These are phyloP conservation scores for Suhomyces yuchorum DNA, from an alignment of 1,139 yeast species.

Conservation along the genomic window DNA sequence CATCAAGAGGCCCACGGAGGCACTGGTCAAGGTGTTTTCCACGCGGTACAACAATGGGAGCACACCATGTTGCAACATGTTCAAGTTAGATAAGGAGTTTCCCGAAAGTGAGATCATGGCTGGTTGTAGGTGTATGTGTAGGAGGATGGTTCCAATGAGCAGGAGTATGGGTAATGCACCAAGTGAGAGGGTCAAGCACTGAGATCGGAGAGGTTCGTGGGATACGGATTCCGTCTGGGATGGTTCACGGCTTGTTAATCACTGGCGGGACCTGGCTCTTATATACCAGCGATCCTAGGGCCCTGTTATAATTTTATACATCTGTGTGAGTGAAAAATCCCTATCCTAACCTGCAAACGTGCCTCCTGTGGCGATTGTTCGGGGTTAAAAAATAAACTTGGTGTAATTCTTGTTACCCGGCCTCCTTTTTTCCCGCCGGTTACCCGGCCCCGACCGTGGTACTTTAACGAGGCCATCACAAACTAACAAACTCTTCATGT, in stretches of 20 bases:
- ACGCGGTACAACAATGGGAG: slow-evolving; percentile 9
- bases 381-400: slow-evolving; percentile 5
- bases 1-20: slow-evolving; percentile 12
- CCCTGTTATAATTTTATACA: neutral
- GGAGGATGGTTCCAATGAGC: neutral
- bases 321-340: slow-evolving; percentile 1
- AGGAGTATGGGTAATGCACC: neutral
- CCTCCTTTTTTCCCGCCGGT: neutral
- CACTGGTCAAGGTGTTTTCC: slow-evolving; percentile 11
- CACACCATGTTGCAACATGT: slow-evolving; percentile 9
- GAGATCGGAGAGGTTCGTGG: neutral
- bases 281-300: neutral
- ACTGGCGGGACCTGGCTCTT: neutral
- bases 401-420: slow-evolving; percentile 5
- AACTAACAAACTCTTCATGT: neutral
- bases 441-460: slow-evolving; percentile 3
- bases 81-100: slow-evolving; percentile 7
- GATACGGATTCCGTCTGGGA: neutral
- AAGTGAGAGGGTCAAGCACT: neutral
- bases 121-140: neutral
- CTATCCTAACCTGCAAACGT: slow-evolving; percentile 7
- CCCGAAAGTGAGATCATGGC: slow-evolving; percentile 7
- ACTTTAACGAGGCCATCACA: neutral
- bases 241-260: neutral
- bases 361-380: slow-evolving; percentile 7